Evolutionary conservation across 768 basidiomycete species (phyloP).

Genomic region (Holtermannia corniformis): DNA sequence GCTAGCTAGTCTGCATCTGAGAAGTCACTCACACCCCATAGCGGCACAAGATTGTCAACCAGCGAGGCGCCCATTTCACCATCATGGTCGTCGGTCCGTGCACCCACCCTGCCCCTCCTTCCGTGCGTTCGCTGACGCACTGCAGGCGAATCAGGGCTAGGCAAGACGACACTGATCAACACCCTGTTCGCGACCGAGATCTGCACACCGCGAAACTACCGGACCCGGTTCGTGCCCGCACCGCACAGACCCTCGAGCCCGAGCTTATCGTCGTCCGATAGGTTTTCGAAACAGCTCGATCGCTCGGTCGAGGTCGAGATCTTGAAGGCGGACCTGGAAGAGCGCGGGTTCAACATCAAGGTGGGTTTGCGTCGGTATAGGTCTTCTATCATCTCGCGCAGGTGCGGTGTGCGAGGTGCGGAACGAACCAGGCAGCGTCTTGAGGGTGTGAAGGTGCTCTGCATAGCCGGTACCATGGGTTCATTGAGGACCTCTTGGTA

Average conservation of each 20-base stretch:
- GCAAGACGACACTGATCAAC: conserved; percentile 97
- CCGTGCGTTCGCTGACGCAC: conserved; percentile 3
- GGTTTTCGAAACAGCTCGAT: conserved; percentile 78
- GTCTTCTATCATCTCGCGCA: no score
- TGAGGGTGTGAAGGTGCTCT: no score
- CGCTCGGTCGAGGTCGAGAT: conserved; percentile 98
- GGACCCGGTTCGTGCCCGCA: conserved; percentile 20
- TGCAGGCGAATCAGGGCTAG: conserved; percentile 87
- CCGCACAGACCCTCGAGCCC: conserved; percentile 36
- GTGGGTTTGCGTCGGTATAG: conserved; percentile 3
- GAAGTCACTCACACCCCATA: conserved; percentile 40
- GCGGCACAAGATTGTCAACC: conserved; percentile 99
- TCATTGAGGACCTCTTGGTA: no score
- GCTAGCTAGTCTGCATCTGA: not conserved
- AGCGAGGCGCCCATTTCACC: conserved; percentile 94
- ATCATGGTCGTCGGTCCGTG: conserved; percentile 94
- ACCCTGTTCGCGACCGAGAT: conserved; percentile 98
- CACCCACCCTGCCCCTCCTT: conserved; percentile 1
- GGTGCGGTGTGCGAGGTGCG: no score
- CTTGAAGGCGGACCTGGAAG: conserved; percentile 98
- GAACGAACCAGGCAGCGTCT: no score
- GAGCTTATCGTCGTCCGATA: no score
- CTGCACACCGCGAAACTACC: conserved; percentile 83
- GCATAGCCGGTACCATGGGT: no score
- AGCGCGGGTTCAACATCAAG: conserved; percentile 95